phyloP scores from a whole-genome alignment of 2,329 filamentous ascomycete genomes.

The Penicillium sp. region DNA sequence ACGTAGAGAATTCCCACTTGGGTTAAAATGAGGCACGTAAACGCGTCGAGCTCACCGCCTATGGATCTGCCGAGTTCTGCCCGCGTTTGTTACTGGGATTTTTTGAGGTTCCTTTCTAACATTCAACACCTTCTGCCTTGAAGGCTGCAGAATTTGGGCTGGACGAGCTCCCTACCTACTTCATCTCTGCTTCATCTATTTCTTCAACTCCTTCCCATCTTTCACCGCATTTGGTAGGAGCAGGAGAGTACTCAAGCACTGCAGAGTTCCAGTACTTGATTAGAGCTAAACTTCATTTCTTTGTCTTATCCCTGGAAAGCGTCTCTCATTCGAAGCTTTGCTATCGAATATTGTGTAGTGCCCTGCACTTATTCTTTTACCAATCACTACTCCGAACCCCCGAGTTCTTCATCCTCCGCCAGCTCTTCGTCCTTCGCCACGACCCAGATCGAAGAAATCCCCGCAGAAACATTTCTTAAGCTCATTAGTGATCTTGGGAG shows the following conservation, averaged over 20 bases:
- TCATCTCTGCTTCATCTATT: background rate
- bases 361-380: background rate
- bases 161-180: background rate
- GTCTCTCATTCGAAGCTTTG: background rate
- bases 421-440: background rate
- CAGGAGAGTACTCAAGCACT: background rate
- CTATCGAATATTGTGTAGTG: background rate
- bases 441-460: background rate
- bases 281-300: background rate
- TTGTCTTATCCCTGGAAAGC: background rate
- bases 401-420: background rate
- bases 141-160: background rate
- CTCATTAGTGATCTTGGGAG: background rate
- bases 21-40: conserved; percentile 22
- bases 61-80: conserved; percentile 13
- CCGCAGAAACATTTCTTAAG: background rate
- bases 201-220: background rate
- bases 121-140: background rate
- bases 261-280: background rate
- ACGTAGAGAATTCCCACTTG: conserved; percentile 7
- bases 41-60: conserved; percentile 22
- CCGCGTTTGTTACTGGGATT: conserved; percentile 12
- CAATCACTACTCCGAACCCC: too few relatives aligned
- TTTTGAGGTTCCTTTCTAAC: conserved; percentile 11
- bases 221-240: background rate